Conservation (phyloP, 1,284 basidiomycete genomes). For the Cryptococcus wingfieldii region DNA sequence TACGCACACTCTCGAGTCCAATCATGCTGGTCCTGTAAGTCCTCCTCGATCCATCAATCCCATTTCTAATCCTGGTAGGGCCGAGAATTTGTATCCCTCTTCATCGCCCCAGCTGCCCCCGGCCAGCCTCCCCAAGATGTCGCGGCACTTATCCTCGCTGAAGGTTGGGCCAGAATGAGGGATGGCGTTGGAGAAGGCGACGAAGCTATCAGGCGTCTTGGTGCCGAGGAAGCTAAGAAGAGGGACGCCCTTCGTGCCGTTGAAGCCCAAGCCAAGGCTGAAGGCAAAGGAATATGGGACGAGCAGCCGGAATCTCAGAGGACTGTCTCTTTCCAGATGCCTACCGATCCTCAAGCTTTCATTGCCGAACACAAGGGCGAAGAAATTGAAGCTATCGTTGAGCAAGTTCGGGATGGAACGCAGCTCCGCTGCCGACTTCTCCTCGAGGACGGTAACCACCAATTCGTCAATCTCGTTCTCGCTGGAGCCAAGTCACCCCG, state of each 20-base stretch:
- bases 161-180: constrained; percentile 89
- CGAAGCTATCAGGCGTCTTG: constrained; percentile 44
- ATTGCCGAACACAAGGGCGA: constrained; percentile 87
- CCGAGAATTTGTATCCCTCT: constrained; percentile 46
- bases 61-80: constrained; percentile 15
- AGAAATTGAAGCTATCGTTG: constrained; percentile 85
- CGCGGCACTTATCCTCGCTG: constrained; percentile 69
- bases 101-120: constrained; percentile 45
- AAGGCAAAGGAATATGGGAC: constrained; percentile 75
- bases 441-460: constrained; percentile 78
- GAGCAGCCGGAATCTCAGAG: constrained; percentile 71
- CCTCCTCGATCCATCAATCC: not conserved
- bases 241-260: constrained; percentile 56
- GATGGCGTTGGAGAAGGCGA: constrained; percentile 56
- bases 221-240: constrained; percentile 70
- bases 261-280: constrained; percentile 72
- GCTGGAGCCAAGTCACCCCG: constrained; percentile 81
- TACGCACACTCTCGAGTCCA: constrained; percentile 36
- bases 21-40: constrained; percentile 9
- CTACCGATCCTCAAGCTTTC: constrained; percentile 80
- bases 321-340: constrained; percentile 79
- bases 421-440: constrained; percentile 84
- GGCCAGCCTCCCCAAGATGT: constrained; percentile 59
- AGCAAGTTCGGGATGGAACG: constrained; percentile 89
- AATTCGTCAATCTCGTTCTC: constrained; percentile 55